phyloP scores from a whole-genome alignment of 1,284 basidiomycete genomes.

The Irpex lacteus region DNA sequence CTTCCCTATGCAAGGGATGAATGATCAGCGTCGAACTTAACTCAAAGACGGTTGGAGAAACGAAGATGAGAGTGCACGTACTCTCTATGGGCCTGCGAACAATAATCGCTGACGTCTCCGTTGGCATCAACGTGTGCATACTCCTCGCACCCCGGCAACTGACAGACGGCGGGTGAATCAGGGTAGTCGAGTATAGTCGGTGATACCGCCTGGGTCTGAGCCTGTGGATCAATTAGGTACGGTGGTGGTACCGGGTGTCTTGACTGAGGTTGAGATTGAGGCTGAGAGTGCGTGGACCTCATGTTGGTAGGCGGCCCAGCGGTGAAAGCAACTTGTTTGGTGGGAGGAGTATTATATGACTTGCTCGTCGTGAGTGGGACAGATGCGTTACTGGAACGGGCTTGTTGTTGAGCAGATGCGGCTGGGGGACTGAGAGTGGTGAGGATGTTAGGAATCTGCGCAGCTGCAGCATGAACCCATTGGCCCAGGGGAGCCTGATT shows the following conservation, averaged over 20 bases:
- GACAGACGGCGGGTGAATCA: constrained; percentile 33
- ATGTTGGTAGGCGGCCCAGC: neutral
- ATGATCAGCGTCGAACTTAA: neutral
- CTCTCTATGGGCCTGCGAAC: constrained; percentile 51
- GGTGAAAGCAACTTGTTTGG: neutral
- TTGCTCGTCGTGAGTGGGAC: neutral
- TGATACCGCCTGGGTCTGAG: neutral
- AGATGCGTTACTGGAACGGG: neutral
- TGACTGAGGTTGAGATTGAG: neutral
- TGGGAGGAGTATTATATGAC: neutral
- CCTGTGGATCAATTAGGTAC: neutral
- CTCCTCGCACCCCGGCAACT: constrained; percentile 49
- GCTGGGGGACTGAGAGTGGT: neutral
- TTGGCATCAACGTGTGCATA: constrained; percentile 45
- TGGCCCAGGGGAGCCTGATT: neutral
- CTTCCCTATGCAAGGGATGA: constrained; percentile 37
- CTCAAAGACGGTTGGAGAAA: too few relatives aligned
- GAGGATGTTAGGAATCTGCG: constrained; percentile 9
- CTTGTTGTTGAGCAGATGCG: neutral
- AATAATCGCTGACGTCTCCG: constrained; percentile 46
- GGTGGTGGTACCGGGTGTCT: neutral
- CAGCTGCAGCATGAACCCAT: constrained; percentile 9
- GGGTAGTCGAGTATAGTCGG: neutral
- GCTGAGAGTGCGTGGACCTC: neutral
- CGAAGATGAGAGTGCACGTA: constrained; percentile 27